Percentiles rank a stretch among this genome's conserved stretches.
phyloP scores from a whole-genome alignment of 768 basidiomycete genomes.

The Lentinus tigrinus region DNA sequence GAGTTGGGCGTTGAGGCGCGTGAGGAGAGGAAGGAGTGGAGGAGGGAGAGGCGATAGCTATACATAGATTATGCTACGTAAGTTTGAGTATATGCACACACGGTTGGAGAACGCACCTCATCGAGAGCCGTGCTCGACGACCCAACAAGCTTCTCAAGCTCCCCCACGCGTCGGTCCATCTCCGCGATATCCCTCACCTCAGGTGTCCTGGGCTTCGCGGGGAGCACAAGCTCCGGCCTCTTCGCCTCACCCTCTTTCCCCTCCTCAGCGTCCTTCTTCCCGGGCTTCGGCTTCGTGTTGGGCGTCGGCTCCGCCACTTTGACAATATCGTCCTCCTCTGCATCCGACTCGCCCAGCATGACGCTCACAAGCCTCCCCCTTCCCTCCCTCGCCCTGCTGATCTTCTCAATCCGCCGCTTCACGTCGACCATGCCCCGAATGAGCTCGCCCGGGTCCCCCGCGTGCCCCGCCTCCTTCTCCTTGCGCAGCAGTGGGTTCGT shows the following conservation, averaged over 20 bases:
- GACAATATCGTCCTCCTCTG: conserved; percentile 14
- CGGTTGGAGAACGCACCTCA: conserved; percentile 53
- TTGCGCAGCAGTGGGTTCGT: conserved; percentile 65
- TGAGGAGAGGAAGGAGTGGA: conserved; percentile 79
- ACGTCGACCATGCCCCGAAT: conserved; percentile 79
- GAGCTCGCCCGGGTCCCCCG: conserved; percentile 72
- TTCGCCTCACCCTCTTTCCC: background rate
- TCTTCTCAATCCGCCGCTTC: conserved; percentile 63
- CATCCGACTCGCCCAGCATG: conserved; percentile 39
- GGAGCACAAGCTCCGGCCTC: conserved; percentile 25
- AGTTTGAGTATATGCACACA: background rate
- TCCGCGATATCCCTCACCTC: conserved; percentile 58
- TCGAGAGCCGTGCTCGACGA: conserved; percentile 77
- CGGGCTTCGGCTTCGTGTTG: background rate
- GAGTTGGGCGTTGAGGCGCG: conserved; percentile 81
- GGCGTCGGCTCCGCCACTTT: background rate
- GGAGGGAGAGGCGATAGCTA: conserved; percentile 73
- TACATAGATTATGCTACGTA: background rate
- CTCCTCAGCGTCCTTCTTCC: background rate
- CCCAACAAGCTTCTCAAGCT: conserved; percentile 81
- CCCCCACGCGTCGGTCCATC: conserved; percentile 81
- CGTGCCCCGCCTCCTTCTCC: conserved; percentile 56
- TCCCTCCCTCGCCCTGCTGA: conserved; percentile 64
- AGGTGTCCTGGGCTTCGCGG: conserved; percentile 1
- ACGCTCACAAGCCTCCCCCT: conserved; percentile 61